phyloP scores from a whole-genome alignment of 148 eudicot genomes.

The Silene latifolia region DNA sequence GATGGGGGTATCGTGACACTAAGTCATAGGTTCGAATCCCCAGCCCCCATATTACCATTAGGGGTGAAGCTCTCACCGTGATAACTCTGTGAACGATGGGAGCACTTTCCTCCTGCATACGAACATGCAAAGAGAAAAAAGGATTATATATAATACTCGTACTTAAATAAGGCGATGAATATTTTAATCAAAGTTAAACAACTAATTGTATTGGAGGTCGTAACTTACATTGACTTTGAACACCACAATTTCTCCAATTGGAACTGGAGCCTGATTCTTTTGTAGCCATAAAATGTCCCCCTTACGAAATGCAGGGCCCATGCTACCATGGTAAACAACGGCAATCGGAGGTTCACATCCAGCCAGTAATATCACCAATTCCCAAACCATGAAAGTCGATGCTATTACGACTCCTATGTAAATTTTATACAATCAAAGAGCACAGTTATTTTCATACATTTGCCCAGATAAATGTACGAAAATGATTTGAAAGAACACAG shows the following conservation, averaged over 20 bases:
- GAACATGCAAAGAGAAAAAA: not conserved
- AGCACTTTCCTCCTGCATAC: conserved; percentile 15
- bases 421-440: not conserved
- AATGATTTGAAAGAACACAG: too few species aligned
- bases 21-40: too few species aligned
- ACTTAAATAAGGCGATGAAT: too few species aligned
- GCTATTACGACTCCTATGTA: not conserved
- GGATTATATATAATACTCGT: too few species aligned
- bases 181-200: too few species aligned
- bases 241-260: conserved; percentile 28
- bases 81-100: conserved; percentile 29
- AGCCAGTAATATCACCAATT: not conserved
- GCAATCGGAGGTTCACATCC: conserved; percentile 23
- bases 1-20: too few species aligned
- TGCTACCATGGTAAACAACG: conserved; percentile 15
- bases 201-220: too few species aligned
- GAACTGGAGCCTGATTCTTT: conserved; percentile 15
- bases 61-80: conserved; percentile 6
- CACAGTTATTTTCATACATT: too few species aligned
- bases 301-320: conserved; percentile 19
- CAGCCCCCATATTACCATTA: too few species aligned
- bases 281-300: conserved; percentile 27
- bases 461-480: too few species aligned
- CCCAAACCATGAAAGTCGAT: conserved; percentile 7
- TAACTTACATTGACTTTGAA: conserved; percentile 22